A percentile compares a stretch with the other conserved stretches of the same genome.
Evolutionary conservation across 2,329 filamentous ascomycete species (phyloP).

Genomic region (Talaromyces sp.): DNA sequence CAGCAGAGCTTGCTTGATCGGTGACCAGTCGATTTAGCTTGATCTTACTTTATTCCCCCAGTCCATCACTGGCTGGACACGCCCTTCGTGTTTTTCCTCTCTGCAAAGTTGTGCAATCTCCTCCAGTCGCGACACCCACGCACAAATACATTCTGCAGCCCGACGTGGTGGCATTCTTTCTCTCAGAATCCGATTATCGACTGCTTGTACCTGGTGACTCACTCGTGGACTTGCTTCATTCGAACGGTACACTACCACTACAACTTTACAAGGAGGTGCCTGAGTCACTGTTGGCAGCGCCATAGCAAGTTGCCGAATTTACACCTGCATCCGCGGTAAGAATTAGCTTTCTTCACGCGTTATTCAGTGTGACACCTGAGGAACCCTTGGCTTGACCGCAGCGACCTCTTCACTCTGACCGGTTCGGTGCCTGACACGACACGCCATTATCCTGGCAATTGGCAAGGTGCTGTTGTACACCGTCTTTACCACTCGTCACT

Average conservation of each 20-base stretch:
- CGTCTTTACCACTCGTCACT: background rate
- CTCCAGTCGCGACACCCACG: background rate
- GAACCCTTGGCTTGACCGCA: constrained; percentile 15
- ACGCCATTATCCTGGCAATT: constrained; percentile 3
- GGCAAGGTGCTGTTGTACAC: constrained; percentile 8
- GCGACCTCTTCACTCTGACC: background rate
- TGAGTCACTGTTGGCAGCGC: constrained; percentile 38
- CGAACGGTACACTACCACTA: background rate
- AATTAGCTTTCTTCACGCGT: background rate
- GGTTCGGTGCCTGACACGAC: constrained; percentile 16
- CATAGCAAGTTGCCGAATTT: constrained; percentile 22
- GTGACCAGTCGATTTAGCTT: constrained; percentile 9
- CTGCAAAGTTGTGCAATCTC: background rate
- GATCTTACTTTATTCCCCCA: background rate
- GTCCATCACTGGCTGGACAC: constrained; percentile 7
- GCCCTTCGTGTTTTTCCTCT: constrained; percentile 1
- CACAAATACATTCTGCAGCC: constrained; percentile 16
- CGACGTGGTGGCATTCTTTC: constrained; percentile 9
- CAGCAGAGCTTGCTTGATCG: constrained; percentile 10
- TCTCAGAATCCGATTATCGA: background rate
- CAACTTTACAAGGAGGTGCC: background rate
- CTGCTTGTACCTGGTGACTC: constrained; percentile 9
- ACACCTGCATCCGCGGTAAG: constrained; percentile 39
- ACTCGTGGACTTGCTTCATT: constrained; percentile 13
- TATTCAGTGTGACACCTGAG: constrained; percentile 8